phyloP scores from a whole-genome alignment of 2,329 filamentous ascomycete species.

The Fulvia fulva region DNA sequence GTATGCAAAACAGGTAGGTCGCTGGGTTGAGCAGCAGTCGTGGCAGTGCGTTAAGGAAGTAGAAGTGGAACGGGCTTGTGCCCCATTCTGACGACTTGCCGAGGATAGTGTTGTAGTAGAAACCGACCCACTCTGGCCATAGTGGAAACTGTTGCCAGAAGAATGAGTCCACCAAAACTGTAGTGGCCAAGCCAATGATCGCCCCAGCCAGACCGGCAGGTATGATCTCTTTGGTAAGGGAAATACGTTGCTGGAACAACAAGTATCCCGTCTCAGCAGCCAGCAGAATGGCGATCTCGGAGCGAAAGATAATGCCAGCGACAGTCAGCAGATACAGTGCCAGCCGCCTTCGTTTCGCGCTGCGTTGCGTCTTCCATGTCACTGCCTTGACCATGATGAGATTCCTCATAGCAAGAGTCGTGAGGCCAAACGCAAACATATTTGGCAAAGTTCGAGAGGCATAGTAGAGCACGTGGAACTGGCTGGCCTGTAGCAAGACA shows the following conservation, averaged over 20 bases:
- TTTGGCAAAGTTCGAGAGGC: constrained; percentile 88
- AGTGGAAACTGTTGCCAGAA: constrained; percentile 77
- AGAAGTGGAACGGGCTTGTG: constrained; percentile 78
- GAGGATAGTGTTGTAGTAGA: constrained; percentile 85
- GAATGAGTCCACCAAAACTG: constrained; percentile 78
- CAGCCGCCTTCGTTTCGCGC: constrained; percentile 53
- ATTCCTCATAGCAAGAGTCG: constrained; percentile 59
- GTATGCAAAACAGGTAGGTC: constrained; percentile 51
- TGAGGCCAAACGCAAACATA: constrained; percentile 88
- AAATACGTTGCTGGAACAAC: constrained; percentile 53
- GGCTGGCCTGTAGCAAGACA: constrained; percentile 68
- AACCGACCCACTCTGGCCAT: constrained; percentile 88
- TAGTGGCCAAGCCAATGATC: constrained; percentile 62
- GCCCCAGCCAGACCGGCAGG: constrained; percentile 63
- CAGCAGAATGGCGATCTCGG: constrained; percentile 81
- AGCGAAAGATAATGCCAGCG: constrained; percentile 79
- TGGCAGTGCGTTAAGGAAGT: constrained; percentile 77
- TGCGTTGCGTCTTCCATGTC: constrained; percentile 33
- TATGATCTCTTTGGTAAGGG: constrained; percentile 56
- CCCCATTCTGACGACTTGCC: constrained; percentile 87
- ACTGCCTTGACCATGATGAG: constrained; percentile 47
- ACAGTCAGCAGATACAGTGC: constrained; percentile 73
- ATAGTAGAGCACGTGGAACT: constrained; percentile 94
- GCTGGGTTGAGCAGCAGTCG: constrained; percentile 80
- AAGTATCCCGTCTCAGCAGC: constrained; percentile 63